phyloP scores from a whole-genome alignment of 495 filamentous ascomycete genomes.

The Talaromyces proteolyticus region DNA sequence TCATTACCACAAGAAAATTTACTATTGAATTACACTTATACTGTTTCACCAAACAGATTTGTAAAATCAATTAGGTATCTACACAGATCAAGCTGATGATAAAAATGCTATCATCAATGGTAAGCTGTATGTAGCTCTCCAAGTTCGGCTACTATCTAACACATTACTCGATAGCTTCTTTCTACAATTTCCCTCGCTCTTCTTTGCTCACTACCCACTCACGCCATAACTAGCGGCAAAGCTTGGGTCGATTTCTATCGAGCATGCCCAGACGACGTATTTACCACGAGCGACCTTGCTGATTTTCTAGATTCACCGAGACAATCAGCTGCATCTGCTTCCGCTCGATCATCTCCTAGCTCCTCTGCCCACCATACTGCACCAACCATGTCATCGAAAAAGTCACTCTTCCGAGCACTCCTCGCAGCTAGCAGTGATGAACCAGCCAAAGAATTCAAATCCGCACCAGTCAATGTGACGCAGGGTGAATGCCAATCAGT shows the following conservation, averaged over 20 bases:
- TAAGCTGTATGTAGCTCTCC: not conserved
- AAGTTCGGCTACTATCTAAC: not conserved
- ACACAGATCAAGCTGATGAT: no score
- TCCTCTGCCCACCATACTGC: not conserved
- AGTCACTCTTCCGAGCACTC: constrained; percentile 12
- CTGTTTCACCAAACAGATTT: no score
- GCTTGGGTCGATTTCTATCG: constrained; percentile 34
- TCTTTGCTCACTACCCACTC: constrained; percentile 11
- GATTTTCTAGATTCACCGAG: not conserved
- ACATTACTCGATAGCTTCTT: constrained; percentile 10
- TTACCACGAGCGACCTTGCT: constrained; percentile 6
- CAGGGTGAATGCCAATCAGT: constrained; percentile 23
- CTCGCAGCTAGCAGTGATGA: constrained; percentile 16
- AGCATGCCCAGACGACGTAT: constrained; percentile 21
- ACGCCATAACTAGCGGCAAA: constrained; percentile 19
- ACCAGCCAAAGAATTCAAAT: constrained; percentile 12
- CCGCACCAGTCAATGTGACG: constrained; percentile 17
- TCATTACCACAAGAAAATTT: no score
- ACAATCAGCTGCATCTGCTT: not conserved
- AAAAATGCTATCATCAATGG: not conserved
- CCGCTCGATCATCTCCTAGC: not conserved
- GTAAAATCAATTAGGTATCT: no score
- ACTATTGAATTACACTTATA: no score
- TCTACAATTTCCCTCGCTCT: constrained; percentile 14
- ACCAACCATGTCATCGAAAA: not conserved